Evolutionary conservation across 768 basidiomycete genomes (phyloP).

Genomic region (Psilocybe subaeruginosa): DNA sequence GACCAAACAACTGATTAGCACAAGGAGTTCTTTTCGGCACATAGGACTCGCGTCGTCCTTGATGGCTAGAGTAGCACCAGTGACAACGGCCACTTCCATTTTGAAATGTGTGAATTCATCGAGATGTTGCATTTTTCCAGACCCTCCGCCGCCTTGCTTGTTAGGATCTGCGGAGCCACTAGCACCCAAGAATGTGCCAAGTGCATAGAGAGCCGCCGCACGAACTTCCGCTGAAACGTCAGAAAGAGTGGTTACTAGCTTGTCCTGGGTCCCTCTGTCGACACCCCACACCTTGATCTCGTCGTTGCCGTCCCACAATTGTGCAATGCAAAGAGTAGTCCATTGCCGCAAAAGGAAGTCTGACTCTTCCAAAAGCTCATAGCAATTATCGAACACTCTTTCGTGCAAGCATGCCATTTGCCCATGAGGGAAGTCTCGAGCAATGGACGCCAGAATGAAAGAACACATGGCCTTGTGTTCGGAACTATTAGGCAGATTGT

Average conservation of each 20-base stretch:
- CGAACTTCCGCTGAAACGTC: constrained; percentile 95
- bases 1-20: constrained; percentile 90
- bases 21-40: constrained; percentile 92
- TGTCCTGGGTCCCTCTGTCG: constrained; percentile 78
- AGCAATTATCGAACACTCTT: constrained; percentile 85
- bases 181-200: constrained; percentile 93
- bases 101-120: constrained; percentile 82
- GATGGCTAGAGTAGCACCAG: constrained; percentile 84
- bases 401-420: constrained; percentile 85
- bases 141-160: constrained; percentile 82
- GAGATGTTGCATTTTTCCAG: constrained; percentile 76
- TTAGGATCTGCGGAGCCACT: constrained; percentile 71
- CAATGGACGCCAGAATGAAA: constrained; percentile 89
- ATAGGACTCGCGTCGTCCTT: constrained; percentile 96
- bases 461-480: constrained; percentile 99
- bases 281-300: constrained; percentile 87
- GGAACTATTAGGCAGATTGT: constrained; percentile 84
- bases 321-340: constrained; percentile 90
- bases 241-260: constrained; percentile 73
- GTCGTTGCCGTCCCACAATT: constrained; percentile 94
- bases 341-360: constrained; percentile 96
- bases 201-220: constrained; percentile 86
- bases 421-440: constrained; percentile 86
- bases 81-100: constrained; percentile 92
- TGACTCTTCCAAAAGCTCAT: constrained; percentile 80